Evolutionary conservation across 1,284 basidiomycete genomes (phyloP).

Genomic region (Apiotrichum domesticum): DNA sequence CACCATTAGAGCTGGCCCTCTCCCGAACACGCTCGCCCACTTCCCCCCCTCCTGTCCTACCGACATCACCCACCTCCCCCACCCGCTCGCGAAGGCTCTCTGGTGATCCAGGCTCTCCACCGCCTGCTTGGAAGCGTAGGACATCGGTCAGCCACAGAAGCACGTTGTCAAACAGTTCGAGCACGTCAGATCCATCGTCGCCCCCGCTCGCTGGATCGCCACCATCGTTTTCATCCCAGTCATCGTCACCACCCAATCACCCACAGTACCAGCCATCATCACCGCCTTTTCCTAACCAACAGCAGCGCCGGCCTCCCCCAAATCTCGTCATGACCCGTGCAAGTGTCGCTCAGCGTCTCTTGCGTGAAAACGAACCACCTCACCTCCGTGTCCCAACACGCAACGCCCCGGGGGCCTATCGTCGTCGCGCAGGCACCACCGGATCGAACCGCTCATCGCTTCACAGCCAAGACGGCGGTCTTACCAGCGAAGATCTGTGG

Average conservation of each 20-base stretch:
- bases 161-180: not conserved
- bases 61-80: not conserved
- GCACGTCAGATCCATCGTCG: not conserved
- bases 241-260: too few species aligned
- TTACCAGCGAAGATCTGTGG: constrained; percentile 43
- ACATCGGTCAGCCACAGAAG: constrained; percentile 1
- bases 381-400: not conserved
- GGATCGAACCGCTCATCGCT: constrained; percentile 34
- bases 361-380: constrained; percentile 5
- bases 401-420: constrained; percentile 5
- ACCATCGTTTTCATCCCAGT: not conserved
- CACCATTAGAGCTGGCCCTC: constrained; percentile 10
- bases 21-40: constrained; percentile 13
- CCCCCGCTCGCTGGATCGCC: constrained; percentile 6
- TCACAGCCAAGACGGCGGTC: constrained; percentile 12
- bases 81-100: constrained; percentile 25
- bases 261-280: not conserved
- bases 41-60: not conserved
- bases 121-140: constrained; percentile 42
- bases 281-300: not conserved
- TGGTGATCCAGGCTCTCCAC: constrained; percentile 37
- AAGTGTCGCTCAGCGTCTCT: constrained; percentile 7
- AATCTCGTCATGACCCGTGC: constrained; percentile 18
- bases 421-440: constrained; percentile 9
- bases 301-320: constrained; percentile 8